Percentiles rank a stretch among this genome's conserved stretches.
These are phyloP conservation scores for Zygosaccharomyces bailii DNA, from an alignment of 805 yeast genomes.

Conservation along the genomic window DNA sequence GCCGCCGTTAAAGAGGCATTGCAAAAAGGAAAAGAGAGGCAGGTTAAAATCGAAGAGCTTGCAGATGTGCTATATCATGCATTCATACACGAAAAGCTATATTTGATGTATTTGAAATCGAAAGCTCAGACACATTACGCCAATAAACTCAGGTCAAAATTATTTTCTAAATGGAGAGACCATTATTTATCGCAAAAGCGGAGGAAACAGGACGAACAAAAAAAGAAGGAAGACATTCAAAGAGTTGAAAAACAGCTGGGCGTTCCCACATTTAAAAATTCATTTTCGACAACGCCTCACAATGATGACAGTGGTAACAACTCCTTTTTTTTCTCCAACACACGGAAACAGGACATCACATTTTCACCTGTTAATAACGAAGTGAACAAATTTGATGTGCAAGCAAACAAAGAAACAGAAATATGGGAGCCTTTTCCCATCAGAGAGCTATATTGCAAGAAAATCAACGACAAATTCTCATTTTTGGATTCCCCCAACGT, in stretches of 20 bases:
- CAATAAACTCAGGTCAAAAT: conserved; percentile 31
- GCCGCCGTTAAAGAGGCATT: neutral
- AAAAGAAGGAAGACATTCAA: conserved; percentile 43
- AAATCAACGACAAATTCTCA: conserved; percentile 14
- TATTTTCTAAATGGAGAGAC: conserved; percentile 35
- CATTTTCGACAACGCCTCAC: conserved; percentile 23
- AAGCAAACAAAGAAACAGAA: conserved; percentile 38
- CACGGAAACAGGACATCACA: conserved; percentile 22
- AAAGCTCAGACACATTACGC: conserved; percentile 45
- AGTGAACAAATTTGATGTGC: conserved; percentile 29
- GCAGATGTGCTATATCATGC: conserved; percentile 54
- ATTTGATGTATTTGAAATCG: conserved; percentile 40
- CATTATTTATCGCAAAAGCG: conserved; percentile 27
- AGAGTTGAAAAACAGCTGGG: conserved; percentile 38
- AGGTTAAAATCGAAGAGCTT: conserved; percentile 36
- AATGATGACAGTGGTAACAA: conserved; percentile 12
- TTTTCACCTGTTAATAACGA: conserved; percentile 30
- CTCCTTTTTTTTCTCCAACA: conserved; percentile 22
- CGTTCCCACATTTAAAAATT: conserved; percentile 28
- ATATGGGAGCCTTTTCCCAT: conserved; percentile 51
- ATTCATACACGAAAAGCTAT: conserved; percentile 56
- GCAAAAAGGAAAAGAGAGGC: conserved; percentile 8
- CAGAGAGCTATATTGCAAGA: conserved; percentile 32
- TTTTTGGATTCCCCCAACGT: neutral
- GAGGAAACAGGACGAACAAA: conserved; percentile 36